Evolutionary conservation across 164 flowering plant species (phyloP), one percentile per base, ranked within the genome.

Genomic region (Echeveria elegans): DNA sequence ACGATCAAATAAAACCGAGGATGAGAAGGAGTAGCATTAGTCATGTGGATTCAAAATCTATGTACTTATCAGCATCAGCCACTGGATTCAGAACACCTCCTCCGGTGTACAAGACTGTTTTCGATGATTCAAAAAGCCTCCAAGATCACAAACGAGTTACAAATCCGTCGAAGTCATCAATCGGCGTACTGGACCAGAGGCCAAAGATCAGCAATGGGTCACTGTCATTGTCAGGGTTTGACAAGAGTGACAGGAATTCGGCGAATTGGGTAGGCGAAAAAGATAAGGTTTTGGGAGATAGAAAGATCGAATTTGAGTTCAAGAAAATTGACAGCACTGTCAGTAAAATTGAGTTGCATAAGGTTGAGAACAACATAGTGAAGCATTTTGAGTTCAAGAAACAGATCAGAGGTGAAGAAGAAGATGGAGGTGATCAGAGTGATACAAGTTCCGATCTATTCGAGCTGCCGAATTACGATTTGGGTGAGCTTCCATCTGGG

Each of bases 371-470:
- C 31, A 58, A 47, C 37, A 48, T 74, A 66, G 68, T 66, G 4
- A 74, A 73, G 26, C 76, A 78, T 56, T 72, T 77, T 43, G 78
- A 77, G 21, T 48, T 67, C 21, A 75, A 48, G 41, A 14, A 23
- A 31, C 15, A 23, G 16, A 4, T 31, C 15, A 43, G 3, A 37
- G 4, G 5, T 37, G 60, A 52, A 59, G 76, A 65, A 29, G 73
- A 64, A 11, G 92, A 83, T 65, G 89, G 80, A 72, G 92, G 85
- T 11, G 84, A 64, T 36, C 92, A 91, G 19, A 92, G 96, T 75
- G 98, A 92, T 75, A 85, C 98, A 69, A 92, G 98, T 68, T 92
- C 98, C 52, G 98, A 92, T 84, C 76, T 92, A 68, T 92, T 92
- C 72, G 98, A 92, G 75, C 70, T 92, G 72, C 88, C 82, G 61